These are phyloP conservation scores for Phlebiopsis gigantea DNA, from an alignment of 768 basidiomycete species.

Conservation along the genomic window DNA sequence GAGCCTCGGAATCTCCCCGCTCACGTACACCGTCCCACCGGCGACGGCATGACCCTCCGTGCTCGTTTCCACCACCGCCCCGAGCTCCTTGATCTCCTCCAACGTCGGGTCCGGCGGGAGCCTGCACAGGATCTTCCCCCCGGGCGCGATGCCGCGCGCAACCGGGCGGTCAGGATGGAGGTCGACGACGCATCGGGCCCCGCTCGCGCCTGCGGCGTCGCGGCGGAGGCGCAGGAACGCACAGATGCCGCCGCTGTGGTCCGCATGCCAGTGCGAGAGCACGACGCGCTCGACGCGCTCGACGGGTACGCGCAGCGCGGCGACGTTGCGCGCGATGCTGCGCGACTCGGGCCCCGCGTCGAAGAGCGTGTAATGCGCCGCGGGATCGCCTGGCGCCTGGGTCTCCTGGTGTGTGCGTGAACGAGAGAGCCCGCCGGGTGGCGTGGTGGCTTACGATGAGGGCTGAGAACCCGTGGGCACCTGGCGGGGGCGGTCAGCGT, in stretches of 20 bases:
- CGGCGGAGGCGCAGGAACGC: slow-evolving; percentile 51
- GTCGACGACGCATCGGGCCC: slow-evolving; percentile 48
- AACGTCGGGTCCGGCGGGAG: slow-evolving; percentile 71
- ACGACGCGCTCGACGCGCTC: slow-evolving; percentile 56
- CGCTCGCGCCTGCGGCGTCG: slow-evolving; percentile 7
- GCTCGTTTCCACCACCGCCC: slow-evolving; percentile 53
- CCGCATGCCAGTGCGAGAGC: slow-evolving; percentile 70
- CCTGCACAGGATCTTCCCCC: slow-evolving; percentile 49
- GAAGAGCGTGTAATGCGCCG: slow-evolving; percentile 58
- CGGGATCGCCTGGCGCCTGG: slow-evolving; percentile 34
- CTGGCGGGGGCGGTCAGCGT: slow-evolving; percentile 26
- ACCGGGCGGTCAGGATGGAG: slow-evolving; percentile 73
- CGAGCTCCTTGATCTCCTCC: slow-evolving; percentile 49
- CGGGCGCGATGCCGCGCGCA: slow-evolving; percentile 70
- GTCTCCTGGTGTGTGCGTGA: slow-evolving; percentile 43
- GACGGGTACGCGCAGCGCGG: slow-evolving; percentile 51
- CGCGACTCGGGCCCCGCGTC: slow-evolving; percentile 80
- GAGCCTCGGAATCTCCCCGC: slow-evolving; percentile 73
- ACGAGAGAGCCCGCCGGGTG: neutral
- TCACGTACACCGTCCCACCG: slow-evolving; percentile 62
- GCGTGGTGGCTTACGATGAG: slow-evolving; percentile 51
- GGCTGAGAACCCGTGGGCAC: slow-evolving; percentile 82
- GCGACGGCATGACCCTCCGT: slow-evolving; percentile 61
- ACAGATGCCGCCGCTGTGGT: slow-evolving; percentile 47
- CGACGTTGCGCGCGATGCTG: slow-evolving; percentile 69